Percentiles rank a stretch among this genome's conserved stretches.
Conservation (phyloP, 805 yeast genomes). For the Kodamaea kakaduensis region DNA sequence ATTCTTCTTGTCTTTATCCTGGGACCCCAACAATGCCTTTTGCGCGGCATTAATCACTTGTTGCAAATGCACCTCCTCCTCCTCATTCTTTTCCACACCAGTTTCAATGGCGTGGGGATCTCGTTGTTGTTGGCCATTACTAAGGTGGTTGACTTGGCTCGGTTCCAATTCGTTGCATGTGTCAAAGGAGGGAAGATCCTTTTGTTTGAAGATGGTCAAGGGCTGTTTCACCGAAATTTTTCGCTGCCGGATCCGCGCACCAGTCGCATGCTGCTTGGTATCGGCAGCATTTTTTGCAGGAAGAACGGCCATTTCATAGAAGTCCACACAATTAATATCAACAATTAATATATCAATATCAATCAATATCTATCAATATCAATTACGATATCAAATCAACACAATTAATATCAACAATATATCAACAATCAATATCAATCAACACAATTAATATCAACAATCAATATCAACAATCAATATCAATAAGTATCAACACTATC, state of each 20-base stretch:
- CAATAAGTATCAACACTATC: too few species aligned
- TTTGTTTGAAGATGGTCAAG: conserved; percentile 68
- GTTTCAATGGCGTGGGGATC: conserved; percentile 89
- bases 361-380: too few species aligned
- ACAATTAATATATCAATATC: too few species aligned
- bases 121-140: conserved; percentile 59
- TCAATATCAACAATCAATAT: too few species aligned
- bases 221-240: conserved; percentile 91
- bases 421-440: too few species aligned
- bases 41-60: conserved; percentile 82
- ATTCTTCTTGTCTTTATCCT: conserved; percentile 23
- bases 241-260: conserved; percentile 85
- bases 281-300: conserved; percentile 34
- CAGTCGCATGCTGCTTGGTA: conserved; percentile 32
- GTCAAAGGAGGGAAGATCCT: conserved; percentile 78
- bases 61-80: conserved; percentile 93
- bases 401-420: too few species aligned
- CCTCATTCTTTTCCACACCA: conserved; percentile 97
- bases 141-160: conserved; percentile 38
- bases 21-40: conserved; percentile 48
- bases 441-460: too few species aligned
- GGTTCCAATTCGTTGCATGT: conserved; percentile 37
- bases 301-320: conserved; percentile 36
- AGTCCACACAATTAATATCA: too few species aligned
- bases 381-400: too few species aligned